phyloP scores from a whole-genome alignment of 371 early-diverging fungal genomes.

The Conidiobolus incongruus region DNA sequence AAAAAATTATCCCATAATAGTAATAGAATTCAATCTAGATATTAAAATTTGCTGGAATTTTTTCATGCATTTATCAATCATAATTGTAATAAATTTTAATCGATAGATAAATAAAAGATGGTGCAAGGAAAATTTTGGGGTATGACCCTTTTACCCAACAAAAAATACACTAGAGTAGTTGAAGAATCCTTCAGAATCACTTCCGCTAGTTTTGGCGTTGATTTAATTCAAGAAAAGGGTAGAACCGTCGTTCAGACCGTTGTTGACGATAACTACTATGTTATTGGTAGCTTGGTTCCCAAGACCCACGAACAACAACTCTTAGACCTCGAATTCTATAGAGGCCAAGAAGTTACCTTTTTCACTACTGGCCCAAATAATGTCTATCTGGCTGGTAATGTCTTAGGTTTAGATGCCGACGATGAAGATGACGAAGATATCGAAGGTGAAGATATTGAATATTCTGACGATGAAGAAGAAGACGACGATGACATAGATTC shows the following conservation, averaged over 20 bases:
- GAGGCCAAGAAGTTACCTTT: slow-evolving; percentile 59
- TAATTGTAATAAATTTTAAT: too few species aligned
- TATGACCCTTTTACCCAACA: too few species aligned
- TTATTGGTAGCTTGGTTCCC: slow-evolving; percentile 53
- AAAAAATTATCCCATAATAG: too few species aligned
- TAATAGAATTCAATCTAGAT: too few species aligned
- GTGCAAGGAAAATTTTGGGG: too few species aligned
- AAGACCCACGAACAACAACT: slow-evolving; percentile 45
- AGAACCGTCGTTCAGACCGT: slow-evolving; percentile 40
- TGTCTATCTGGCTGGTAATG: slow-evolving; percentile 56
- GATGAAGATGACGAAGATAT: slow-evolving; percentile 13
- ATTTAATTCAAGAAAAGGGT: slow-evolving; percentile 4
- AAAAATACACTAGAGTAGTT: slow-evolving; percentile 45
- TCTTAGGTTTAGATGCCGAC: slow-evolving; percentile 18
- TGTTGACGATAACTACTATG: slow-evolving; percentile 43
- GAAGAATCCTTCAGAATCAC: slow-evolving; percentile 50
- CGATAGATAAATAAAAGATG: too few species aligned
- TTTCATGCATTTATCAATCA: too few species aligned
- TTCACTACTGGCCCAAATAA: slow-evolving; percentile 26
- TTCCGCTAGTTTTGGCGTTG: slow-evolving; percentile 21
- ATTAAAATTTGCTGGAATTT: too few species aligned
- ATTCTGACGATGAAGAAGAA: not conserved
- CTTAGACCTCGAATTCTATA: slow-evolving; percentile 43
- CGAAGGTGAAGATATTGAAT: slow-evolving; percentile 5
- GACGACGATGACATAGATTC: not conserved